Evolutionary conservation across 345 rosid species (phyloP).

Genomic region (Lagerstroemia speciosa): DNA sequence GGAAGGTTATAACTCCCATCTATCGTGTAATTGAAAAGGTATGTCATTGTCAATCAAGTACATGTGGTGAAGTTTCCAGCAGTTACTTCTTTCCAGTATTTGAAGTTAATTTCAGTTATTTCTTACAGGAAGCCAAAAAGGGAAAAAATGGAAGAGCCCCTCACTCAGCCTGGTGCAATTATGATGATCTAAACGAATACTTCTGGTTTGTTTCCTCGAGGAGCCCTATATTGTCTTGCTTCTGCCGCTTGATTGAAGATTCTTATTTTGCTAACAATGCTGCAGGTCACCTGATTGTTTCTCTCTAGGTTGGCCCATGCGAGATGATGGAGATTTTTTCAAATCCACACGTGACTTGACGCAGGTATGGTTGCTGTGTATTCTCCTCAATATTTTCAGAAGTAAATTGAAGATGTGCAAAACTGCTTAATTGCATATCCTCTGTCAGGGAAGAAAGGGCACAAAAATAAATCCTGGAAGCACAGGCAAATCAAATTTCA

Average conservation of each 20-base stretch:
- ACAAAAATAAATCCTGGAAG: conserved; percentile 35
- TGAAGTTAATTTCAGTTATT: conserved; percentile 8
- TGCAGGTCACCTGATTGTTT: conserved; percentile 89
- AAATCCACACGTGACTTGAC: conserved; percentile 56
- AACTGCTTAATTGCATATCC: conserved; percentile 8
- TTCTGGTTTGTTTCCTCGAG: conserved; percentile 56
- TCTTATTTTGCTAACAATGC: conserved; percentile 1
- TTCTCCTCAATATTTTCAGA: conserved; percentile 12
- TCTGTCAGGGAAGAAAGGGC: conserved; percentile 54
- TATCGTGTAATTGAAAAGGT: conserved; percentile 80
- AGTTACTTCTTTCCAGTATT: no score
- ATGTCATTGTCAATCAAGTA: conserved; percentile 6
- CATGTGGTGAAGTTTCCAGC: not conserved
- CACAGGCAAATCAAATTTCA: conserved; percentile 90
- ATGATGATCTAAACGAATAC: conserved; percentile 95
- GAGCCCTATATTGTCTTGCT: not conserved
- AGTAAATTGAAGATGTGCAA: not conserved
- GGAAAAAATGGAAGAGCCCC: conserved; percentile 70
- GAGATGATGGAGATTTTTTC: conserved; percentile 92
- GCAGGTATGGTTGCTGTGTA: conserved; percentile 25
- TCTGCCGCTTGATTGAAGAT: not conserved
- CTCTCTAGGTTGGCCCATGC: conserved; percentile 99
- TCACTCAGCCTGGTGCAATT: conserved; percentile 87
- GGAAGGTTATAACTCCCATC: conserved; percentile 86
- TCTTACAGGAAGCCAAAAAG: conserved; percentile 73